Conservation (phyloP, 2,329 filamentous ascomycete species). For the Didymella keratinophila region DNA sequence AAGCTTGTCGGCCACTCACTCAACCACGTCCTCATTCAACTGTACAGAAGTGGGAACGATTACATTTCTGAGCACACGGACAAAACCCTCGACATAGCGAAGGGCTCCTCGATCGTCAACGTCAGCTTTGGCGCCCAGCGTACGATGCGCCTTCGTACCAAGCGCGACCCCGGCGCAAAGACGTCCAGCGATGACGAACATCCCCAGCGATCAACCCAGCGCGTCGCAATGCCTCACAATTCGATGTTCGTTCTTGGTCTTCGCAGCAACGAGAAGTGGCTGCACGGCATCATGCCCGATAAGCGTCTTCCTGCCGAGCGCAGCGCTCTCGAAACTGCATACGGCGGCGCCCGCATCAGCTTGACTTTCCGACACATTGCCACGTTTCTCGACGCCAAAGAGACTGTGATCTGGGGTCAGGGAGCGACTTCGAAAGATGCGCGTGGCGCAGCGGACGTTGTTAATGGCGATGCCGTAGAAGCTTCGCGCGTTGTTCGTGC, state of each 20-base stretch:
- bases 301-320: slow-evolving; percentile 76
- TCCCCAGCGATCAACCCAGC: slow-evolving; percentile 63
- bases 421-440: slow-evolving; percentile 76
- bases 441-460: slow-evolving; percentile 66
- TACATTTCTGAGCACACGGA: slow-evolving; percentile 97
- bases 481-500: slow-evolving; percentile 75
- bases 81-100: slow-evolving; percentile 90
- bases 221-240: slow-evolving; percentile 82
- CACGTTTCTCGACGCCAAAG: slow-evolving; percentile 76
- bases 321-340: slow-evolving; percentile 72
- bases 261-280: slow-evolving; percentile 82
- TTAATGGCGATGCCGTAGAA: slow-evolving; percentile 73
- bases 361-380: slow-evolving; percentile 90
- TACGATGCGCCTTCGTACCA: slow-evolving; percentile 88
- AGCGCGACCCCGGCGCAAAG: slow-evolving; percentile 59
- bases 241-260: slow-evolving; percentile 86
- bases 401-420: slow-evolving; percentile 84
- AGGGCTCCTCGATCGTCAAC: slow-evolving; percentile 85
- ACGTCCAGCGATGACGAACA: slow-evolving; percentile 39
- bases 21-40: slow-evolving; percentile 92
- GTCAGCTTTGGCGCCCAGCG: slow-evolving; percentile 91
- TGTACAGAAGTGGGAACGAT: slow-evolving; percentile 88
- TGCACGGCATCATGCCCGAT: slow-evolving; percentile 91
- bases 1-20: slow-evolving; percentile 76
- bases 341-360: slow-evolving; percentile 80